These are phyloP conservation scores for Leucaena leucocephala DNA, from an alignment of 306 rosid genomes.

Conservation along the genomic window DNA sequence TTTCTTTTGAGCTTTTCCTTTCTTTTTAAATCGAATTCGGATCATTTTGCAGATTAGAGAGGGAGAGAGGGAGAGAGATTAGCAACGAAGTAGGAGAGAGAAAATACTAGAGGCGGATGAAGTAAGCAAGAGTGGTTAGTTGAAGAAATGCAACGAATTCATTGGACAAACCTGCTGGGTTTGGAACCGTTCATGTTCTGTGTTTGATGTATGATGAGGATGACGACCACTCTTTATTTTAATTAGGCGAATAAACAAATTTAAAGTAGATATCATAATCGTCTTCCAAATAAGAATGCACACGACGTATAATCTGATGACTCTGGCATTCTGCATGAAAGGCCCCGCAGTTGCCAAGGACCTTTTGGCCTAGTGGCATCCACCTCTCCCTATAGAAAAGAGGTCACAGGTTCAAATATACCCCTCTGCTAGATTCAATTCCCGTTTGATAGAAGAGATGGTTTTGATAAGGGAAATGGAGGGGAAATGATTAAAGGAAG, in stretches of 20 bases:
- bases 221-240: background rate
- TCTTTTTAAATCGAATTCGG: background rate
- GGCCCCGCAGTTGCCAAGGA: too few relatives aligned
- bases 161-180: slow-evolving; percentile 28
- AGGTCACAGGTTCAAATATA: too few relatives aligned
- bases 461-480: background rate
- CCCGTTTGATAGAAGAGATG: too few relatives aligned
- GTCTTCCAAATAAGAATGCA: background rate
- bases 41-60: background rate
- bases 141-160: slow-evolving; percentile 42
- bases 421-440: too few relatives aligned
- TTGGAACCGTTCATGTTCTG: slow-evolving; percentile 47
- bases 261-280: too few relatives aligned
- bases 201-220: too few relatives aligned
- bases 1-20: background rate
- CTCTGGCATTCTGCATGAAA: background rate
- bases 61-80: too few relatives aligned
- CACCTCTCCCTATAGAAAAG: too few relatives aligned
- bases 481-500: background rate
- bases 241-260: background rate
- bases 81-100: background rate
- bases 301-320: background rate
- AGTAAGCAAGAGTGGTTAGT: slow-evolving; percentile 35
- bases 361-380: too few relatives aligned
- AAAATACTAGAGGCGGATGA: background rate